These are phyloP conservation scores for Botryotinia calthae DNA, from an alignment of 2,329 filamentous ascomycete genomes.

Conservation along the genomic window DNA sequence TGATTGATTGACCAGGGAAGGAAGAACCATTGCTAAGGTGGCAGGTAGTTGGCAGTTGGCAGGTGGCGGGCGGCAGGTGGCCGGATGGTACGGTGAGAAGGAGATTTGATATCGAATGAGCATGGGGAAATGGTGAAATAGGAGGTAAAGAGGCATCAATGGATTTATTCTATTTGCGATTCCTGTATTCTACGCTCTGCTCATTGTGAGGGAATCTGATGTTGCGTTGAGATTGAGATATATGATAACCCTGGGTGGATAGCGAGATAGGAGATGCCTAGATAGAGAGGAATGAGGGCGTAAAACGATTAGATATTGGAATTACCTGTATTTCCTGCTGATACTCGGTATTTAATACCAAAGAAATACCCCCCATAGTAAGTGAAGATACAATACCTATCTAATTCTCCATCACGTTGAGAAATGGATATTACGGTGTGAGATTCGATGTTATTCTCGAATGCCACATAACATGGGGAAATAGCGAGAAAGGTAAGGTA, in stretches of 20 bases:
- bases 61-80: constrained; percentile 23
- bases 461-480: constrained; percentile 4
- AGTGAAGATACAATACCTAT: neutral
- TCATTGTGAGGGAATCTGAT: neutral
- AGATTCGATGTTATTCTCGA: neutral
- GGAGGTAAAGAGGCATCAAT: neutral
- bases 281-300: neutral
- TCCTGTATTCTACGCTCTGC: neutral
- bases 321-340: neutral
- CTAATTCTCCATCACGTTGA: neutral
- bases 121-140: neutral
- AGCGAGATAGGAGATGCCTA: neutral
- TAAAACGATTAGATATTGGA: neutral
- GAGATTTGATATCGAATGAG: neutral
- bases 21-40: neutral
- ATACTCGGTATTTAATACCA: neutral
- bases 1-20: neutral
- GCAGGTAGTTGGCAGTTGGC: neutral
- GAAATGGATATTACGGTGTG: neutral
- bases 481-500: neutral
- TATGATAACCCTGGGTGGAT: neutral
- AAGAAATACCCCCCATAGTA: neutral
- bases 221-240: neutral
- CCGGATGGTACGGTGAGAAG: neutral
- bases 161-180: neutral